Base-by-base conservation (phyloP, 164 flowering plant genomes). In the Cinnamomum micranthum region DNA sequence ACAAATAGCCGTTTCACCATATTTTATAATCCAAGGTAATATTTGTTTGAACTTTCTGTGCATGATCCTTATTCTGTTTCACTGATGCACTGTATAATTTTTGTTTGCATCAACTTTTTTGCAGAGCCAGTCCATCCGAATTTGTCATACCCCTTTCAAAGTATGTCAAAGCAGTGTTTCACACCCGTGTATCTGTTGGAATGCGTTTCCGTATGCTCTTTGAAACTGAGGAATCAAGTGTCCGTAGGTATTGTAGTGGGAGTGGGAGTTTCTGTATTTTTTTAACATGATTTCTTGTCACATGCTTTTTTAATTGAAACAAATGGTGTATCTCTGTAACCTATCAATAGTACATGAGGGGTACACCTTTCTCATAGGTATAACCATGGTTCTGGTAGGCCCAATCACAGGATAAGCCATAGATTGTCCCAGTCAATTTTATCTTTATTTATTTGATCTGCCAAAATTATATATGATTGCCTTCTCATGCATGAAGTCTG, bases 181-280 rank as follows among this genome's bases (percentile, higher is more conserved):
- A 92, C 80, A 90, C 97, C 60, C 95, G 94, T 77, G 89, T 92
- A 65, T 91, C 97, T 27, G 93, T 92, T 80, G 97, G 97, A 20
- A 90, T 92, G 97, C 94, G 97, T 35, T 92, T 92, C 73, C 87
- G 97, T 31, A 92, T 92, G 97, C 92, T 92, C 4, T 92, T 92
- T 82, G 97, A 90, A 81, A 90, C 97, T 13, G 97, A 90, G 80
- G 97, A 92, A 83, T 92, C 97, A 73, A 90, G 95, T 76, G 93
- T 92, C 73, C 93, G 97, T 70, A 86, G 97, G 97, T 92, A 85
- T 77, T 9, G 27, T 60, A 28, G 12, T 69, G 58, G 35, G 33
- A 31, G 35, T 31, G 35, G 12, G 22, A 22, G 3, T 24, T 23
- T 51, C 35, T 25, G 17, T 55, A 25, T 71, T 52, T 19, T 69